Percentiles rank a stretch among this genome's conserved stretches.
Evolutionary conservation across 192 early-diverging fungal species (phyloP).

Genomic region (Coemansia sp.): DNA sequence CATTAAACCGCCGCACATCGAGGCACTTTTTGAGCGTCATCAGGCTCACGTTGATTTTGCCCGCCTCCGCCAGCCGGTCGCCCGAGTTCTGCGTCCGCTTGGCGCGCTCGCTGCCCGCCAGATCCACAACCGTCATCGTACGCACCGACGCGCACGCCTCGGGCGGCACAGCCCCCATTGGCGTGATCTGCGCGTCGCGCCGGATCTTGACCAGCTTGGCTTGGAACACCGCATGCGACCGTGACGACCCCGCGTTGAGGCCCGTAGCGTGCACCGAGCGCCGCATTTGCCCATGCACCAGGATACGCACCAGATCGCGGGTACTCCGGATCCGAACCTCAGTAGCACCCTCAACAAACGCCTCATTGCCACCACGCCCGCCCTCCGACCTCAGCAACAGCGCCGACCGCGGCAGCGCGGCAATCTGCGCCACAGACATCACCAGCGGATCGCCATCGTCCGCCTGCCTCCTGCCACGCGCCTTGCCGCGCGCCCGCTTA

Average conservation of each 20-base stretch:
- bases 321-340: conserved; percentile 61
- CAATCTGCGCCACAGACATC: conserved; percentile 38
- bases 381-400: conserved; percentile 42
- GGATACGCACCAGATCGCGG: conserved; percentile 62
- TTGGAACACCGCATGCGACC: conserved; percentile 71
- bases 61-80: conserved; percentile 64
- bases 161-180: background rate
- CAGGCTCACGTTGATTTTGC: conserved; percentile 70
- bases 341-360: conserved; percentile 65
- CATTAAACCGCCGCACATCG: conserved; percentile 63
- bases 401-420: conserved; percentile 24
- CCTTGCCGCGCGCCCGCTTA: conserved; percentile 9
- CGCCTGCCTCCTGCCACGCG: background rate
- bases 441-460: conserved; percentile 19
- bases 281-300: conserved; percentile 61
- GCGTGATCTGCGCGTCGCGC: conserved; percentile 38
- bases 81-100: conserved; percentile 58
- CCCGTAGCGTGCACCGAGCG: conserved; percentile 62
- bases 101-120: conserved; percentile 71
- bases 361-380: conserved; percentile 40
- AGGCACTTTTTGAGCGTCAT: conserved; percentile 75
- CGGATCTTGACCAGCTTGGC: conserved; percentile 64
- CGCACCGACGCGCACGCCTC: conserved; percentile 37
- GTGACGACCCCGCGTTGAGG: conserved; percentile 59
- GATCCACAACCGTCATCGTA: conserved; percentile 64